Evolutionary conservation across 768 basidiomycete genomes (phyloP).

Genomic region (Podaxis sp.): DNA sequence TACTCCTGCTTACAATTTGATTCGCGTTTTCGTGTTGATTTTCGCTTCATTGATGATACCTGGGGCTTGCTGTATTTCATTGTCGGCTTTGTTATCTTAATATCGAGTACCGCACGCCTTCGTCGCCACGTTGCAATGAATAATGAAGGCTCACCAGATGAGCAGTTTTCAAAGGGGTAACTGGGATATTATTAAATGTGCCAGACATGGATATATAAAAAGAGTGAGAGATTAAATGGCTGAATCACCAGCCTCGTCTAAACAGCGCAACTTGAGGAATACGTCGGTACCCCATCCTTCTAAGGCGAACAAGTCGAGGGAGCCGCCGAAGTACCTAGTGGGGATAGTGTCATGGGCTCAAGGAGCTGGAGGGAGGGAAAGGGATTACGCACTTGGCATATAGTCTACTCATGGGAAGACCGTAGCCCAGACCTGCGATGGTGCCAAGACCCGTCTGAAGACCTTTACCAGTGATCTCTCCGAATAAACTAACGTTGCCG

Average conservation of each 20-base stretch:
- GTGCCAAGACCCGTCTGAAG: conserved; percentile 84
- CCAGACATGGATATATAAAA: background rate
- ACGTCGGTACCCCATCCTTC: conserved; percentile 82
- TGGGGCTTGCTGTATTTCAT: conserved; percentile 32
- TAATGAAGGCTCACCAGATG: conserved; percentile 16
- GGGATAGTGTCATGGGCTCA: background rate
- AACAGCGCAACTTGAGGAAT: conserved; percentile 47
- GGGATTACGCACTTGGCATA: conserved; percentile 54
- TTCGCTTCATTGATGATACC: conserved; percentile 16
- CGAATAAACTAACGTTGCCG: conserved; percentile 59
- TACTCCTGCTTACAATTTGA: conserved; percentile 17
- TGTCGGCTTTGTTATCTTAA: conserved; percentile 19
- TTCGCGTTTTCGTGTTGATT: conserved; percentile 12
- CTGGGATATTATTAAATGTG: background rate
- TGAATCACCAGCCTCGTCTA: conserved; percentile 49
- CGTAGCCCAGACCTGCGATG: conserved; percentile 87
- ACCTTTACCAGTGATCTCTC: conserved; percentile 76
- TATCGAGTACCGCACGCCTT: conserved; percentile 33
- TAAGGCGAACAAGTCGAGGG: conserved; percentile 75
- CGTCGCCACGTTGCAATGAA: conserved; percentile 33
- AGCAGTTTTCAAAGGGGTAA: background rate
- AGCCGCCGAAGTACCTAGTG: conserved; percentile 77
- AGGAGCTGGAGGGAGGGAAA: background rate
- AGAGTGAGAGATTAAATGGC: conserved; percentile 29
- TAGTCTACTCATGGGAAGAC: conserved; percentile 76